A percentile compares a stretch with the other conserved stretches of the same genome.
Conservation (phyloP, 2,329 filamentous ascomycete species). For the Sordariomycetes sp. region DNA sequence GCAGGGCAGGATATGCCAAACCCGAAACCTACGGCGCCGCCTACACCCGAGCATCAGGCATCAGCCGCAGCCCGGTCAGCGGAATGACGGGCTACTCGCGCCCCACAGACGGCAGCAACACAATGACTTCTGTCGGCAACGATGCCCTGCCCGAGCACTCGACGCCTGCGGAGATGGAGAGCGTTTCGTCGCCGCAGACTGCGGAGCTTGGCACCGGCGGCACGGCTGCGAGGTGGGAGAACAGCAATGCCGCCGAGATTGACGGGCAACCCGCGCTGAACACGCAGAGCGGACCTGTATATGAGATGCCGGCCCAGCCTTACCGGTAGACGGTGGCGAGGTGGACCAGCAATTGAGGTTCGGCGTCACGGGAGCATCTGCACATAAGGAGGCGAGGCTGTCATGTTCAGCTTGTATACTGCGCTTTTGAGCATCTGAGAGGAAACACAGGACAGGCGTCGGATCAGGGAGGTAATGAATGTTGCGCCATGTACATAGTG, state of each 20-base stretch:
- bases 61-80: slow-evolving; percentile 7
- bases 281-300: slow-evolving; percentile 25
- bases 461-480: too few relatives aligned
- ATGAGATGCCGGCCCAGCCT: slow-evolving; percentile 30
- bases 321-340: slow-evolving; percentile 25
- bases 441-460: too few relatives aligned
- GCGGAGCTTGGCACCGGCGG: slow-evolving; percentile 16
- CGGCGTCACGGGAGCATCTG: too few relatives aligned
- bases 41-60: slow-evolving; percentile 11
- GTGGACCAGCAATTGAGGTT: too few relatives aligned
- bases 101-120: slow-evolving; percentile 11
- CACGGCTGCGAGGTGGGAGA: slow-evolving; percentile 21
- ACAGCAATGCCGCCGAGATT: slow-evolving; percentile 26
- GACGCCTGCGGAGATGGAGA: slow-evolving; percentile 11
- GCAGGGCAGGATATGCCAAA: slow-evolving; percentile 28
- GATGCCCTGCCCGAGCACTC: slow-evolving; percentile 15
- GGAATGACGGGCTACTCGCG: slow-evolving; percentile 14
- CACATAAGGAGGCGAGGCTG: too few relatives aligned
- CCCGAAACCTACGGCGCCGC: slow-evolving; percentile 22
- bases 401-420: too few relatives aligned
- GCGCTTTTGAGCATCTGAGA: too few relatives aligned
- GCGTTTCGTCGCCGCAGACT: not conserved
- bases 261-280: slow-evolving; percentile 22
- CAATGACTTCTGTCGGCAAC: slow-evolving; percentile 5
- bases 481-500: too few relatives aligned